phyloP scores from a whole-genome alignment of 169 alveolate genomes.

The Cryptosporidium meleagridis region DNA sequence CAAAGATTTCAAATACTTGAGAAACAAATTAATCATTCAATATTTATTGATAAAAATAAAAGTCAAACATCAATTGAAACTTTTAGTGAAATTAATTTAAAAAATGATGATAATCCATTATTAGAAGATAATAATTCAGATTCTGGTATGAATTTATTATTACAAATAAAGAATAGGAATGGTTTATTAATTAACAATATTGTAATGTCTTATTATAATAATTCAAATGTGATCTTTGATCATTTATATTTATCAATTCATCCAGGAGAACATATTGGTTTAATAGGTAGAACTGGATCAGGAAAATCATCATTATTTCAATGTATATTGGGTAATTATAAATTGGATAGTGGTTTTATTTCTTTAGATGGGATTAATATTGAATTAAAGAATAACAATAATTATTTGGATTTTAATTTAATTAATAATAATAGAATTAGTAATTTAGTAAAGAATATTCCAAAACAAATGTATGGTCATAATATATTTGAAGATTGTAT shows the following conservation, averaged over 20 bases:
- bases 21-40: constrained; percentile 46
- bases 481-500: not conserved
- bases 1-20: constrained; percentile 67
- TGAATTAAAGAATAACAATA: not conserved
- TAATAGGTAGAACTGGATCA: constrained; percentile 72
- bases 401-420: not conserved
- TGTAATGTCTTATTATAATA: constrained; percentile 54
- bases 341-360: constrained; percentile 48
- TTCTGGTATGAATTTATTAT: not conserved
- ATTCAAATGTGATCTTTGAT: constrained; percentile 1
- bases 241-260: not conserved
- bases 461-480: constrained; percentile 5
- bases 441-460: not conserved
- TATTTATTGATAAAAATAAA: not conserved
- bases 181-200: constrained; percentile 22
- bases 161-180: not conserved
- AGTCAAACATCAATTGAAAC: constrained; percentile 4
- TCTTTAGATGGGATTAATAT: constrained; percentile 21
- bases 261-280: constrained; percentile 55
- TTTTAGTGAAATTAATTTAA: not conserved
- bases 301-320: constrained; percentile 73
- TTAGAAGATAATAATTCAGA: not conserved
- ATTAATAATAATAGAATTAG: not conserved
- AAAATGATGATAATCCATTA: not conserved
- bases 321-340: constrained; percentile 63